Evolutionary conservation across 371 early-diverging fungal genomes (phyloP), one percentile per base, ranked within the genome.

Genomic region (Syncephalastrum contaminatum): DNA sequence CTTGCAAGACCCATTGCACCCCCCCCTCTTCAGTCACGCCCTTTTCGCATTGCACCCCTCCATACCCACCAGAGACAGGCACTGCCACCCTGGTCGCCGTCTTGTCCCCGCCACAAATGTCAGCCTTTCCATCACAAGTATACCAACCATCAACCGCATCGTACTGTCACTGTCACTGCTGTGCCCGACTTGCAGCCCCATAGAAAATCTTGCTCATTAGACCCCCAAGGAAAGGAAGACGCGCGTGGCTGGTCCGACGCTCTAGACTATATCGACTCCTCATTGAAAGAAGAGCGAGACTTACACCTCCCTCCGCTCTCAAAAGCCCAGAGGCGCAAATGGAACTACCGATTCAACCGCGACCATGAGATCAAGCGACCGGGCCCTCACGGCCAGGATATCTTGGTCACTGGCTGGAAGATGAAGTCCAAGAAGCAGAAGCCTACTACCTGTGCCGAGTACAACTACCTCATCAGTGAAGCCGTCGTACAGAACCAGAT

Each of bases 391-490:
- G 21, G 45, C 0, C 10, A 19, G 45, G 45, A 19, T 21, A 21
- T 19, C 16, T 16, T 7, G n/a, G 20, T 42, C 10, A 19, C 36
- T 18, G 21, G 45, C 10, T 39, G n/a, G n/a, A 16, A 14, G 12
- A 41, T 8, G 14, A 40, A 24, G 36, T n/a, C 43, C 14, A 68
- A 56, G 25, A 48, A 53, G 21, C 58, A 57, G n/a, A 72, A 63
- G 36, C 18, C 54, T 48, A 6, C 19, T 16, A 3, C 58, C 48
- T 4, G 54, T 60, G 4, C 3, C 51, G 58, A 67, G 19, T 70
- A 65, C 53, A 75, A 75, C 16, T 44, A 44, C 15, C 21, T 18
- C 2, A 75, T 75, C 16, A 18, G 48, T n/a, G 48, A 46, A 12
- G 51, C 64, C 1, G 51, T 55, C 4, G 27, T 43, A 20, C 62